Percentiles rank a stretch among this genome's conserved stretches.
Evolutionary conservation across 768 basidiomycete species (phyloP).

Genomic region (Favolaschia claudopus): DNA sequence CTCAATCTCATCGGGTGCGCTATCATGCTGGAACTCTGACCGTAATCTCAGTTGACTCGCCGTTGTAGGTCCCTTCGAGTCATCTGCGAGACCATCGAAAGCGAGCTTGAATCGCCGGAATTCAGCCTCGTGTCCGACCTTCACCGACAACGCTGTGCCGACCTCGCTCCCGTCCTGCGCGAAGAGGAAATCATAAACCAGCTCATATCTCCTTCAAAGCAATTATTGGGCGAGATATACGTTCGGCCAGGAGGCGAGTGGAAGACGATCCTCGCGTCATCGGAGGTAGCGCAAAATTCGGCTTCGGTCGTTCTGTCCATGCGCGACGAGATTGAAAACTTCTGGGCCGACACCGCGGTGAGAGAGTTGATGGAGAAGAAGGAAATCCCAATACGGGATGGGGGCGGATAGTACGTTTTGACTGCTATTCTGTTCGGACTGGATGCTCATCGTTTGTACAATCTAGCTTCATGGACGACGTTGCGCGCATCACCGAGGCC

Average conservation of each 20-base stretch:
- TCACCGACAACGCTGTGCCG: constrained; percentile 42
- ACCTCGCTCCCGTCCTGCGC: constrained; percentile 50
- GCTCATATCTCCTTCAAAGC: constrained; percentile 64
- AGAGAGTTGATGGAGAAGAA: constrained; percentile 57
- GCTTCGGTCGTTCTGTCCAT: constrained; percentile 59
- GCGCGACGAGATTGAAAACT: constrained; percentile 62
- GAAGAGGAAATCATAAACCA: constrained; percentile 9
- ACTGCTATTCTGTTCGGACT: background rate
- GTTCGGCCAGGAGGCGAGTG: constrained; percentile 68
- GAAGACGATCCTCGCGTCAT: constrained; percentile 52
- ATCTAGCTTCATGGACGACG: constrained; percentile 82
- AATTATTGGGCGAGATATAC: constrained; percentile 54
- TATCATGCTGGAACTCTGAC: background rate
- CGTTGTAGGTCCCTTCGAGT: constrained; percentile 60
- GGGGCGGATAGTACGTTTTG: constrained; percentile 70
- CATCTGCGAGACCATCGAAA: constrained; percentile 50
- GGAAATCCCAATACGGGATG: constrained; percentile 62
- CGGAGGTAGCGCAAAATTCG: constrained; percentile 42
- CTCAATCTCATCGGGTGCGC: constrained; percentile 71
- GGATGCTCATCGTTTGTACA: no score
- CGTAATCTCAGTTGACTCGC: background rate
- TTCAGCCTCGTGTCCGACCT: constrained; percentile 18
- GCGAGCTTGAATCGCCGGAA: constrained; percentile 33
- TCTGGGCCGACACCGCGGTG: constrained; percentile 69
- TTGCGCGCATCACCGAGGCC: constrained; percentile 60